Evolutionary conservation across 2,329 filamentous ascomycete species (phyloP), one percentile per base, ranked within the genome.

Genomic region (Tolypocladium ovalisporum): DNA sequence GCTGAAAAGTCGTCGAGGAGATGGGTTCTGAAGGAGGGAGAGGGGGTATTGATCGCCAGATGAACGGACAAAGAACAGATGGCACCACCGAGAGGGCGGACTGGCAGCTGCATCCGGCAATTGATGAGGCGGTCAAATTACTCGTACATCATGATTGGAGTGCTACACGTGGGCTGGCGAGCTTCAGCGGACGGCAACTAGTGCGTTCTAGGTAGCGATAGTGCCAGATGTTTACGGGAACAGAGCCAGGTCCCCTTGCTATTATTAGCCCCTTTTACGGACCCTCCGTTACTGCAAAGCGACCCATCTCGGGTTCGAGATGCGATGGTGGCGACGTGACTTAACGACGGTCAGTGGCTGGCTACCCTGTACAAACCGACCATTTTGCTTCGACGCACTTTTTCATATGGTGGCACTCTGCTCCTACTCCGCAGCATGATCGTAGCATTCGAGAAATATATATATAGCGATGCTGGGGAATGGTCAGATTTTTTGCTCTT

Each of bases 61-160:
- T 57, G 57, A 59, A 59, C 62, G 61, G 57, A 22, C 19, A 22
- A 58, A 47, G n/a, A 29, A 54, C 19, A 40, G 52, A 36, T 13
- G 52, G 29, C 27, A n/a, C 27, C 27, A 49, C 27, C 15, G 10
- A 29, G 22, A 15, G 52, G 24, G 52, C n/a, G 32, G 32, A 17
- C 13, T 44, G 1, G 13, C 42, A 29, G 22, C 4, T 47, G 42
- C 42, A 3, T 13, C 19, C 22, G 22, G 22, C 40, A 27, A 24
- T n/a, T 24, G 15, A 24, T 27, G 22, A 40, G 22, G 40, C 22
- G 40, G 40, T 44, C 40, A 44, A 44, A 27, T 15, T 29, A 10
- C 42, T n/a, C n/a, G n/a, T n/a, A n/a, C n/a, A n/a, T n/a, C n/a
- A n/a, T n/a, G n/a, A 29, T 47, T 19, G 12, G 15, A 47, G 42